Base-by-base conservation (phyloP, 2,329 filamentous ascomycete genomes). In the Shiraia sp. region DNA sequence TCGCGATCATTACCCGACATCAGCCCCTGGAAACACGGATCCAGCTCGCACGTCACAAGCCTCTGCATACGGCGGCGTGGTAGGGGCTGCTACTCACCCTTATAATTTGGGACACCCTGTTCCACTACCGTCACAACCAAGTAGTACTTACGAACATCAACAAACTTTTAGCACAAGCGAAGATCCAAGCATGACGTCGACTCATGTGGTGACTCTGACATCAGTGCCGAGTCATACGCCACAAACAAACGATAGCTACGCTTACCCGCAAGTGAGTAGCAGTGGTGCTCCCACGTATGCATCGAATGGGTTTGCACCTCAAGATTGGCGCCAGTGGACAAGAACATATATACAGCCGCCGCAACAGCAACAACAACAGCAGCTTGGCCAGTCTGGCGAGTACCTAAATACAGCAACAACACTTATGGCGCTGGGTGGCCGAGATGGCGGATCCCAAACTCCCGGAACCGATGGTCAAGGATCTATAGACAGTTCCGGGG, bases 401-500 rank as follows among this genome's bases (percentile, higher is more conserved):
- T 68, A 66, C 36, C 51, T 71, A n/a, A 67, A 67, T 42, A 66
- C 63, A 16, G 69, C 69, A 19, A 70, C 58, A 16, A 69, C 68
- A 1, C 60, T 72, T 22, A 69, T 72, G 57, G 61, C 66, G 2
- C 54, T 71, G 7, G 59, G 62, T 4, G 59, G 63, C n/a, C 58
- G 65, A 25, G 64, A 65, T 24, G 45, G 53, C 3, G 48, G 36
- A 4, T 42, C 51, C 26, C 55, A 61, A 31, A 56, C 35, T 25
- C 36, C 51, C 4, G 53, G 48, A 3, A 49, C 43, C 14, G 58
- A 60, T 16, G 51, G 44, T 7, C 45, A 51, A 23, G 54, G 49
- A 3, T 39, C 49, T 5, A 41, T 58, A 6, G 59, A 65, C 6
- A 59, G 47, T 14, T 43, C 53, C 15, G 45, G 48, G n/a, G 46